Base-by-base conservation (phyloP, 306 rosid genomes). In the Citrullus mucosospermus region DNA sequence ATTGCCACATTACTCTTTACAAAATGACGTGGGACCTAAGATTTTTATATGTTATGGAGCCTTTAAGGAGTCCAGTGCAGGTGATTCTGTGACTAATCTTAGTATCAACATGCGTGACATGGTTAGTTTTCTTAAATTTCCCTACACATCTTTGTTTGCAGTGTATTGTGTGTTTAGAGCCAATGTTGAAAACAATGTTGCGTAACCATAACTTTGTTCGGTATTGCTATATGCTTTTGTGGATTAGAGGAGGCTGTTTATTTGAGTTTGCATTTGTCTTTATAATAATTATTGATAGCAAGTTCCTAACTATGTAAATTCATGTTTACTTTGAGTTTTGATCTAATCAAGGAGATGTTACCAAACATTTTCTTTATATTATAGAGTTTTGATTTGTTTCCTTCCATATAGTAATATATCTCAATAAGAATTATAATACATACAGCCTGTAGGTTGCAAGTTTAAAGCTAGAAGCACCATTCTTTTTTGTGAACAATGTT, bases 1-100 rank as follows among this genome's bases (percentile, higher is more conserved):
- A 84, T 79, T 92, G 90, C 99, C 99, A 76, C 99, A 96, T 82
- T 96, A 90, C 90, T 96, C 99, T 84, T 85, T 96, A 85, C 97
- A 92, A 86, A 96, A 92, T 85, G 98, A 96, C 17, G 99, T 89
- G 69, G 99, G 99, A 62, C 99, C 98, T 70, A 96, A 92, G 89
- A 92, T 92, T 76, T 90, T 88, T 82, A 85, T 92, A 80, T 88
- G 93, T 76, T 91, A 96, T 84, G 99, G 99, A 76, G 84, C 86
- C 82, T 62, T 70, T 76, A 87, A 91, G 81, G 93, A 96, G 71
- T 93, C 88, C 82, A 88, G 87, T 69, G 79, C 85, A 78, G 96
- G 90, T 75, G 83, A 90, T 82, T 89, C 90, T 28, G 92, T 88
- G 85, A 90, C 97, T 66, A 92, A 92, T 88, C 99, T 96, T 80